These are phyloP conservation scores for Fermentozyma sake DNA, from an alignment of 1,139 yeast genomes.

Conservation along the genomic window DNA sequence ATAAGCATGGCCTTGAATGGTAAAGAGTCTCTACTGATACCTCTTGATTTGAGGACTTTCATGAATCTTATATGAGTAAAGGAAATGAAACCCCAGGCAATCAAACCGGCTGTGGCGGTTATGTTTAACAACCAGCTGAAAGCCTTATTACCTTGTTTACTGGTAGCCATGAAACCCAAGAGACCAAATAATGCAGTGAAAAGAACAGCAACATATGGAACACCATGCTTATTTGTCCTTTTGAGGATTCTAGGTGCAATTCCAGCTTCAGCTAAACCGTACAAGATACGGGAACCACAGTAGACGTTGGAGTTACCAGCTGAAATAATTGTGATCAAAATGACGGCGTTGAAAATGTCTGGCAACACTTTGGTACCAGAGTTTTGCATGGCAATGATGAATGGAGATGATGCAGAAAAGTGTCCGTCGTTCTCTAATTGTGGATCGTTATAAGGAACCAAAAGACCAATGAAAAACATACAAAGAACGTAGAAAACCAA, in stretches of 20 bases:
- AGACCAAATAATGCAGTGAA: constrained; percentile 60
- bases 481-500: constrained; percentile 75
- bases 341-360: constrained; percentile 72
- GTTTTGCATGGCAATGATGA: constrained; percentile 55
- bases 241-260: constrained; percentile 58
- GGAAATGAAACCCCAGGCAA: constrained; percentile 69
- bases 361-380: constrained; percentile 69
- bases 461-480: constrained; percentile 74
- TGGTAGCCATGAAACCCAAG: constrained; percentile 62
- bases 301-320: constrained; percentile 83
- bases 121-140: constrained; percentile 83
- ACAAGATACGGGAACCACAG: constrained; percentile 70
- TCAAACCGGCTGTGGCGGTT: constrained; percentile 71
- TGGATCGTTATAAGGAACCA: constrained; percentile 75
- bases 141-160: constrained; percentile 60
- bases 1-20: constrained; percentile 67
- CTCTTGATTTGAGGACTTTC: constrained; percentile 51
- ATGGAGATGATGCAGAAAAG: constrained; percentile 47
- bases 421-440: constrained; percentile 19
- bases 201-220: constrained; percentile 58
- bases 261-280: constrained; percentile 57
- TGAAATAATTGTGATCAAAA: constrained; percentile 62
- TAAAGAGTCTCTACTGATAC: constrained; percentile 55
- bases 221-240: constrained; percentile 56
- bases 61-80: constrained; percentile 65